Conservation (phyloP, 805 yeast genomes). For the Lachancea sp. region DNA sequence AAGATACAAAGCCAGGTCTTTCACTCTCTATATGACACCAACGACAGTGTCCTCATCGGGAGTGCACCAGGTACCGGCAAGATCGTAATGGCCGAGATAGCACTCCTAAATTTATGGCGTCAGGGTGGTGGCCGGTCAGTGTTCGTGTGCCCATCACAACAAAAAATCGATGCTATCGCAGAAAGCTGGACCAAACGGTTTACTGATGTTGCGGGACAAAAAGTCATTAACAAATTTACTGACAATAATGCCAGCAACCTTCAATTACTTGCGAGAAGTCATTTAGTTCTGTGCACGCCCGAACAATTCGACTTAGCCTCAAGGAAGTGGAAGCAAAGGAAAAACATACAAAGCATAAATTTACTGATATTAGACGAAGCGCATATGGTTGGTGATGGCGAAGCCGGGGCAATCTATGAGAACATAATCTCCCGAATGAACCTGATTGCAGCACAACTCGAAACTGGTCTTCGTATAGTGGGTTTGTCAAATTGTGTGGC, state of each 20-base stretch:
- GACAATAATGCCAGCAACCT: constrained; percentile 49
- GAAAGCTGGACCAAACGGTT: constrained; percentile 51
- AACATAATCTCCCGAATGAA: constrained; percentile 61
- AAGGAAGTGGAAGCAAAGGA: constrained; percentile 77
- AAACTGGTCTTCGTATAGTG: constrained; percentile 52
- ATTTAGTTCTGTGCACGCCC: constrained; percentile 73
- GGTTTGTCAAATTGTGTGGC: constrained; percentile 65
- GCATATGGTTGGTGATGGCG: constrained; percentile 57
- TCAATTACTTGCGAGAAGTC: constrained; percentile 49
- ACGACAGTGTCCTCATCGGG: constrained; percentile 60
- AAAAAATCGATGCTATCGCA: constrained; percentile 41
- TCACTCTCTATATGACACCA: constrained; percentile 48
- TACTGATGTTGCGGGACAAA: constrained; percentile 48
- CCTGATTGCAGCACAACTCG: constrained; percentile 62
- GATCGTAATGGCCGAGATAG: constrained; percentile 62
- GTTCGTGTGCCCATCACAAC: constrained; percentile 62
- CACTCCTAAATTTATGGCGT: constrained; percentile 67
- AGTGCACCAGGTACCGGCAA: constrained; percentile 74
- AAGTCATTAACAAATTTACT: constrained; percentile 48
- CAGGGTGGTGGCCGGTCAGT: constrained; percentile 63
- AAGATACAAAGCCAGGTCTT: constrained; percentile 68
- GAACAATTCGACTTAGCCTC: constrained; percentile 66
- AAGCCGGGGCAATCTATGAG: constrained; percentile 62
- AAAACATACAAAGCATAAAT: constrained; percentile 60
- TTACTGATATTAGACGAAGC: constrained; percentile 67